phyloP scores from a whole-genome alignment of 2,329 filamentous ascomycete genomes.

The Basipetospora chlamydospora region DNA sequence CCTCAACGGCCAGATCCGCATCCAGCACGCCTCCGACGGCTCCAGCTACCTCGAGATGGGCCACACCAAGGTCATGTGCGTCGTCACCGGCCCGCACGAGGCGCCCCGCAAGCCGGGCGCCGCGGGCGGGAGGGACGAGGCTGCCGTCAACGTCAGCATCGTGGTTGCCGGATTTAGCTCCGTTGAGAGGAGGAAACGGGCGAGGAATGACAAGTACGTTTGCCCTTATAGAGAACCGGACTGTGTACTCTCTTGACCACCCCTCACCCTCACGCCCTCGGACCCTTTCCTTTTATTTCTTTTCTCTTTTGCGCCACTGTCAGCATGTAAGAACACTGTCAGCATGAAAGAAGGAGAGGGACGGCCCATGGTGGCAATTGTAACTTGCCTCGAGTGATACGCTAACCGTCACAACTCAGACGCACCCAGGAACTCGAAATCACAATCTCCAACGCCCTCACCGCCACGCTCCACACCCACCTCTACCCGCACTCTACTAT shows the following conservation, averaged over 20 bases:
- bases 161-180: constrained; percentile 78
- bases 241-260: not conserved
- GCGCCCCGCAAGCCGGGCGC: constrained; percentile 11
- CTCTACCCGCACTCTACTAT: constrained; percentile 84
- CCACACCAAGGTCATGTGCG: constrained; percentile 93
- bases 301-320: not conserved
- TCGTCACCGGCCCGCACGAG: constrained; percentile 75
- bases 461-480: constrained; percentile 66
- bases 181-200: constrained; percentile 67
- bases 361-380: no score
- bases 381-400: no score
- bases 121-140: constrained; percentile 18
- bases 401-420: no score
- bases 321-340: constrained; percentile 2
- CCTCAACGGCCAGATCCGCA: constrained; percentile 77
- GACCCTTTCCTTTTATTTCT: constrained; percentile 8
- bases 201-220: constrained; percentile 61
- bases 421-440: constrained; percentile 68
- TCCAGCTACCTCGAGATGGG: constrained; percentile 93
- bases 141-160: constrained; percentile 66
- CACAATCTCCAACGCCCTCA: constrained; percentile 64
- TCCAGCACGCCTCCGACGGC: constrained; percentile 83
- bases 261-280: not conserved
- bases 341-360: no score
- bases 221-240: no score